These are phyloP conservation scores for Candida ulmi DNA, from an alignment of 805 yeast genomes.

Conservation along the genomic window DNA sequence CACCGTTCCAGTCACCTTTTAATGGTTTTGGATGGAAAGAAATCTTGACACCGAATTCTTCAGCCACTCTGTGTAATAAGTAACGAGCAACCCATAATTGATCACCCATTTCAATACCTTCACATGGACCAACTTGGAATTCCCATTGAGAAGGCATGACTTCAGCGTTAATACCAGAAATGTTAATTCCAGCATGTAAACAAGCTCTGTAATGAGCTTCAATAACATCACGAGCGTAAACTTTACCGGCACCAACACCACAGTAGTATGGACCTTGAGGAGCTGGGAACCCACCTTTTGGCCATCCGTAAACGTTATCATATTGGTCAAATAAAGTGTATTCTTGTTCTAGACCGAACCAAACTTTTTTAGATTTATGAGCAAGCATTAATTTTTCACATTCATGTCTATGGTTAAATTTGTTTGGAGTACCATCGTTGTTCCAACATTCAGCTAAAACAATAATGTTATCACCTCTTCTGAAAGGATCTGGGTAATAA, in stretches of 20 bases:
- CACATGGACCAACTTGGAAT: slow-evolving; percentile 98
- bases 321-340: slow-evolving; percentile 91
- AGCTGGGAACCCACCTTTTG: slow-evolving; percentile 99
- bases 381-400: slow-evolving; percentile 93
- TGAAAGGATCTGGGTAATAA: slow-evolving; percentile 92
- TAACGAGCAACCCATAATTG: slow-evolving; percentile 95
- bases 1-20: slow-evolving; percentile 99
- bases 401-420: slow-evolving; percentile 96
- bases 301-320: slow-evolving; percentile 96
- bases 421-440: slow-evolving; percentile 98
- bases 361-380: slow-evolving; percentile 74
- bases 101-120: slow-evolving; percentile 95
- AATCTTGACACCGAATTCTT: slow-evolving; percentile 97
- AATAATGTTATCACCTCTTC: slow-evolving; percentile 94
- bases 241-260: slow-evolving; percentile 99
- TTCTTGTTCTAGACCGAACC: slow-evolving; percentile 99
- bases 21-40: slow-evolving; percentile 99
- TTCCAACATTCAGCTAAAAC: slow-evolving; percentile 96
- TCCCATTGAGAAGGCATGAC: slow-evolving; percentile 99
- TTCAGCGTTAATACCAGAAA: slow-evolving; percentile 98
- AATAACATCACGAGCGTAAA: slow-evolving; percentile 94
- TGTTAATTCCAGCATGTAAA: slow-evolving; percentile 82
- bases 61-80: slow-evolving; percentile 89
- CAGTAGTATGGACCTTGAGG: slow-evolving; percentile 99
- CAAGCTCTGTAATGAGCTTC: slow-evolving; percentile 99